Evolutionary conservation across 225 moss, liverwort and hornwort genomes (phyloP).

Genomic region (Pseudoscleropodium purum): DNA sequence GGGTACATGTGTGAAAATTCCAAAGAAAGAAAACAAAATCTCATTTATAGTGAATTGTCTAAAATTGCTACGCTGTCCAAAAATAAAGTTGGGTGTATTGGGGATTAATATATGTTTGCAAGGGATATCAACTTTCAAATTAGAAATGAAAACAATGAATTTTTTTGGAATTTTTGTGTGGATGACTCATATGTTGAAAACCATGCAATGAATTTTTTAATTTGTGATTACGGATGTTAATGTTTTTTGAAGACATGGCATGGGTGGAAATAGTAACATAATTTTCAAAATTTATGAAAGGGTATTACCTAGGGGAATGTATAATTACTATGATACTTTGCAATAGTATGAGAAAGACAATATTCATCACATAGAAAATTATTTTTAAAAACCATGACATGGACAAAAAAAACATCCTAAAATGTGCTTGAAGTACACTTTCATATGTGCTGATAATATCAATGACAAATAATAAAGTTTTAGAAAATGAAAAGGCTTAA

Average conservation of each 20-base stretch:
- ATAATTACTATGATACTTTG: neutral
- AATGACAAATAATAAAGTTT: neutral
- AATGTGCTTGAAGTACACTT: neutral
- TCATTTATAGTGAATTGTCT: no score
- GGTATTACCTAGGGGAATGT: fast-evolving
- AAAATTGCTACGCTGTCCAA: no score
- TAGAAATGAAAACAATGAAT: neutral
- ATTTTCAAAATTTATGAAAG: neutral
- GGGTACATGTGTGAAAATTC: no score
- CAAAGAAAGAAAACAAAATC: no score
- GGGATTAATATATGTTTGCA: neutral
- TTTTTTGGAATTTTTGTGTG: neutral
- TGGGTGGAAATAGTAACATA: neutral
- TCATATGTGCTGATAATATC: neutral
- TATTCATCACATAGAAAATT: neutral
- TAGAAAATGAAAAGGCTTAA: neutral
- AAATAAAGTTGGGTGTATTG: no score
- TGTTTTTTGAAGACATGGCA: neutral
- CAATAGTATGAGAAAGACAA: neutral
- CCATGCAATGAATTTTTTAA: neutral
- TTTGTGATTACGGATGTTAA: neutral
- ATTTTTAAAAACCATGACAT: neutral
- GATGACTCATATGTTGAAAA: neutral
- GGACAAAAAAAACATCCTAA: neutral
- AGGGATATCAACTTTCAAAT: neutral